Evolutionary conservation across 768 basidiomycete species (phyloP).

Genomic region (Rhodotorula babjevae): DNA sequence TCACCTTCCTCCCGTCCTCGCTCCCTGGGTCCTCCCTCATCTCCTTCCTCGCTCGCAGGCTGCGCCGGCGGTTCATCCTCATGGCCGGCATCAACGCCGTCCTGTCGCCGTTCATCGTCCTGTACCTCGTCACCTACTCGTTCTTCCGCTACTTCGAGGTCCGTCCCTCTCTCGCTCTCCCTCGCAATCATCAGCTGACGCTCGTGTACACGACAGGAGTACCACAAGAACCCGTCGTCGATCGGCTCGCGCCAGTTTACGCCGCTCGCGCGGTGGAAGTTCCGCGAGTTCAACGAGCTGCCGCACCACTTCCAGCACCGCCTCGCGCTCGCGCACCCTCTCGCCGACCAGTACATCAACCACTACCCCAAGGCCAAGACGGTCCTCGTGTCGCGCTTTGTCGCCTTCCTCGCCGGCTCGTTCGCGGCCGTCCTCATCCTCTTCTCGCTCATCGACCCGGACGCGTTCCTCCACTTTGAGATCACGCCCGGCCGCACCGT

Average conservation of each 20-base stretch:
- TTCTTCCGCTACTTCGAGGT: constrained; percentile 99
- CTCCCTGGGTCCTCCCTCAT: background rate
- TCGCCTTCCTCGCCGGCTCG: constrained; percentile 92
- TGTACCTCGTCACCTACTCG: constrained; percentile 94
- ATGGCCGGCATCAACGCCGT: constrained; percentile 95
- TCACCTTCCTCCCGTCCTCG: constrained; percentile 7
- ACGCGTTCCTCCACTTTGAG: constrained; percentile 88
- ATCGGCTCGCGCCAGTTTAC: constrained; percentile 91
- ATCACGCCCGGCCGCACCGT: constrained; percentile 89
- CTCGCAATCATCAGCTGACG: too few relatives aligned
- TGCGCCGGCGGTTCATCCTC: constrained; percentile 82
- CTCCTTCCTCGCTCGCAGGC: constrained; percentile 50
- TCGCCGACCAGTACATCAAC: constrained; percentile 90
- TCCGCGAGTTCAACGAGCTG: constrained; percentile 96
- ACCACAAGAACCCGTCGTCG: constrained; percentile 94
- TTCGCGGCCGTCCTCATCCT: constrained; percentile 92
- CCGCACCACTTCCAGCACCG: constrained; percentile 84
- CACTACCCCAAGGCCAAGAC: constrained; percentile 96
- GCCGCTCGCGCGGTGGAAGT: constrained; percentile 94
- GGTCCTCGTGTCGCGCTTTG: constrained; percentile 83
- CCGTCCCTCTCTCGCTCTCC: constrained; percentile 45
- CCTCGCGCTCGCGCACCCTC: constrained; percentile 79
- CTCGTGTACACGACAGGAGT: constrained; percentile 61
- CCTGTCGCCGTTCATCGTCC: constrained; percentile 92
- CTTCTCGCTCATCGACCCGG: constrained; percentile 86